Percentiles rank a stretch among this genome's conserved stretches.
Evolutionary conservation across 2,329 filamentous ascomycete genomes (phyloP).

Genomic region (Immersiporthe knoxdaviesiana): DNA sequence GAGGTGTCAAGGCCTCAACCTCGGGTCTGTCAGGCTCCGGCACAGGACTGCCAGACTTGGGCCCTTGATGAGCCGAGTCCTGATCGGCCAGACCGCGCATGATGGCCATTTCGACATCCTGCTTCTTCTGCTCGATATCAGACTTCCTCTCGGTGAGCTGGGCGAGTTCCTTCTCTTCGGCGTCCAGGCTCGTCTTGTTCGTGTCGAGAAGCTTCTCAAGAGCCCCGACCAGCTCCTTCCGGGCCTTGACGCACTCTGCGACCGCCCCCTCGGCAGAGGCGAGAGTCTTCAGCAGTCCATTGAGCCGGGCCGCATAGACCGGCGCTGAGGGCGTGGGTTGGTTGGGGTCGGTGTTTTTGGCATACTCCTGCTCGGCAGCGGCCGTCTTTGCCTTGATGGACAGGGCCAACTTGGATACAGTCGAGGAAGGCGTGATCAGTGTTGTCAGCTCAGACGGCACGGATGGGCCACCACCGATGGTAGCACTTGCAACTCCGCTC

Average conservation of each 20-base stretch:
- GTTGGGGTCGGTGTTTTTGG: constrained; percentile 76
- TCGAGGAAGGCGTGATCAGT: constrained; percentile 74
- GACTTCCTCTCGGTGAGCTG: constrained; percentile 68
- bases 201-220: constrained; percentile 80
- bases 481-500: constrained; percentile 60
- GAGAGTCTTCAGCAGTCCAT: constrained; percentile 85
- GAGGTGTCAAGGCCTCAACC: constrained; percentile 86
- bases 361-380: constrained; percentile 79
- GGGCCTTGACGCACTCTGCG: constrained; percentile 84
- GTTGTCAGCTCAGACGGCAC: constrained; percentile 78
- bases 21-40: constrained; percentile 74
- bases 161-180: constrained; percentile 69
- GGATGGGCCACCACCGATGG: constrained; percentile 63
- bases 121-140: constrained; percentile 80
- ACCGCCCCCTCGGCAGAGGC: constrained; percentile 88
- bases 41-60: constrained; percentile 49
- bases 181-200: constrained; percentile 69
- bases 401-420: constrained; percentile 72
- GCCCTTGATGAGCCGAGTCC: constrained; percentile 51
- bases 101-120: constrained; percentile 87
- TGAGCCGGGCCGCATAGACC: constrained; percentile 88
- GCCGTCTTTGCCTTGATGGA: constrained; percentile 68
- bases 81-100: constrained; percentile 76
- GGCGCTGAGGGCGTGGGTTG: constrained; percentile 76
- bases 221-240: constrained; percentile 74